Base-by-base conservation (phyloP, 164 flowering plant genomes). In the Saururus chinensis region DNA sequence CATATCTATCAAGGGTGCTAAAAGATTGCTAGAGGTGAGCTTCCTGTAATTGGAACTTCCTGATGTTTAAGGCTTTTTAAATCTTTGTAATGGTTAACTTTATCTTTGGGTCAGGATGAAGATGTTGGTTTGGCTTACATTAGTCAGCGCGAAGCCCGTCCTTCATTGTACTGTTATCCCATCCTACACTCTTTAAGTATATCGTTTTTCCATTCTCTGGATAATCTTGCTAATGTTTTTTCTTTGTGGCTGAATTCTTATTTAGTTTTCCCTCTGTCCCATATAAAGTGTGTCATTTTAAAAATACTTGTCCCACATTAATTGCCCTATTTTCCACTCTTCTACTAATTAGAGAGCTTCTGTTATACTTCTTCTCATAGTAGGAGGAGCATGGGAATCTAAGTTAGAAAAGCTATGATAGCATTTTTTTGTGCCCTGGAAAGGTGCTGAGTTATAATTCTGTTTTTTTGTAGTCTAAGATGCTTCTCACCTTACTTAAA, bases 101-200 rank as follows among this genome's bases (percentile, higher is more conserved):
- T 48, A 25, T 60, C 51, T 64, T 66, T 65, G 21, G 30, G 69
- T 74, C 86, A 95, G 99, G 96, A 89, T 75, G 85, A 84, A 54
- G 84, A 77, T 60, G 75, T 83, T 65, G 98, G 98, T 60, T 91
- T 91, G 80, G 96, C 96, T n/a, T 91, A 95, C 63, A 22, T 85
- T 42, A 89, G 96, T 80, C 92, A 76, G 68, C 96, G 98, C 53
- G 96, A 95, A 84, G 98, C 90, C 75, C 82, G 74, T 25, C 99
- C 99, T 53, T 91, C 97, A 59, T 58, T 91, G 99, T 95, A 89
- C 16, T 95, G 7, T 57, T 37, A 57, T 68, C 75, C 59, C 2
- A 45, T 12, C 49, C 11, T 17, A 12, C 49, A 45, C 63, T 52
- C 55, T 40, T 59, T 12, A 24, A 40, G 24, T 24, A 23, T 55